phyloP scores from a whole-genome alignment of 2,329 filamentous ascomycete species.

The Incumbomyces delicatus region DNA sequence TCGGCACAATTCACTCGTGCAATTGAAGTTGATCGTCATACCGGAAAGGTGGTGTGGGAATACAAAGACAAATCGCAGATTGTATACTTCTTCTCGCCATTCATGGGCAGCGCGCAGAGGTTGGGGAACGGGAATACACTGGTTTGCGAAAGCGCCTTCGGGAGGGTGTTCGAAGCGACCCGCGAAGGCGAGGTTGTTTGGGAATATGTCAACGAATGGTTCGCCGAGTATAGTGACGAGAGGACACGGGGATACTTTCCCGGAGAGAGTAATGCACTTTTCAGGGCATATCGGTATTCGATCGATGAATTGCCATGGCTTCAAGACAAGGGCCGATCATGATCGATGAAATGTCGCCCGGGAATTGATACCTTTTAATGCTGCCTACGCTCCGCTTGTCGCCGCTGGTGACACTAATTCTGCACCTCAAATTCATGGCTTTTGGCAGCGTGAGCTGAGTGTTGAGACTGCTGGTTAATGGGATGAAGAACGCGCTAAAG shows the following conservation, averaged over 20 bases:
- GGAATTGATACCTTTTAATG: too few relatives aligned
- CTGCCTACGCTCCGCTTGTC: too few relatives aligned
- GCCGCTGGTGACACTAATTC: too few relatives aligned
- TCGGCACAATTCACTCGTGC: background rate
- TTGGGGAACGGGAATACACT: constrained; percentile 34
- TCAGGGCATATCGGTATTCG: background rate
- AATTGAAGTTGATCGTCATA: background rate
- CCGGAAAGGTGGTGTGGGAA: background rate
- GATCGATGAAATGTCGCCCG: too few relatives aligned
- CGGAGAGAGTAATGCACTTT: background rate
- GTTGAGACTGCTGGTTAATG: too few relatives aligned
- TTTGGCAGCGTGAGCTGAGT: too few relatives aligned
- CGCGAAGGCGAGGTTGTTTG: background rate
- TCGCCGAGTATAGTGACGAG: background rate
- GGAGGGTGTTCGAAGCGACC: constrained; percentile 35
- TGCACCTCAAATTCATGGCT: too few relatives aligned
- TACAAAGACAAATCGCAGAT: background rate
- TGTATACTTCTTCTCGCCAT: constrained; percentile 36
- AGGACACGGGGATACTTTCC: background rate
- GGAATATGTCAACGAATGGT: background rate
- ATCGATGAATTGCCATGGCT: background rate
- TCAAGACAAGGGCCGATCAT: too few relatives aligned
- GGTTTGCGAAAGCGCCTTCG: constrained; percentile 35
- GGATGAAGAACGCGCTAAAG: too few relatives aligned
- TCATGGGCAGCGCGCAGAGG: constrained; percentile 39